Base-by-base conservation (phyloP, 352 stramenopile species). In the Phytophthora nicotianae region DNA sequence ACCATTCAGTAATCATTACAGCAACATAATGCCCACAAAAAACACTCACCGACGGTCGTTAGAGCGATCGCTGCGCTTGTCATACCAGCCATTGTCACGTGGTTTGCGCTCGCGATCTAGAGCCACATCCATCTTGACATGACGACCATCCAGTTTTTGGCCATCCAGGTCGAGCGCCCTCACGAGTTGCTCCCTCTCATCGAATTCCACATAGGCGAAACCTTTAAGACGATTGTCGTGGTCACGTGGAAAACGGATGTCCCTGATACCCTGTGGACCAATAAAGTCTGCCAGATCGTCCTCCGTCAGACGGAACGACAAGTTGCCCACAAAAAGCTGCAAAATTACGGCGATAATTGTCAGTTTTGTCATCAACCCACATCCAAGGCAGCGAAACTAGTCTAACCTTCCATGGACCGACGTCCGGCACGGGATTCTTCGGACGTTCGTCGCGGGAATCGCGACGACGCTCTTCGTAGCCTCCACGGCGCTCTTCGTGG, bases 141-240 rank as follows among this genome's bases (percentile, higher is more conserved):
- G 41, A 9, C 86, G 86, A 14, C 82, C 75, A 50, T 70, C 57
- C 24, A 67, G 8, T 9, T 58, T 52, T 20, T 49, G 41, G n/a
- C 72, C 68, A 26, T 96, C 86, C 16, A 90, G 57, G 56, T 82
- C 59, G 23, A 96, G 72, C 9, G 88, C 85, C 40, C 72, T 45
- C 20, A 91, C 70, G 4, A 95, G 83, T 40, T 74, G 63, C 26
- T 95, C 80, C 43, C 81, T 87, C 26, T 81, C 69, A 10, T 59
- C 59, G 54, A 95, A 95, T 64, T 95, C 86, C 7, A 96, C 83
- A 70, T 95, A 96, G 14, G 86, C 88, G 62, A 92, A 91, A 42
- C 88, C 88, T 70, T 91, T 92, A 17, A 82, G 76, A 14, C 83
- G 81, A 59, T 90, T 75, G 17, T 88, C 72, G 23, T 59, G 72